These are phyloP conservation scores for Malus domestica DNA, from an alignment of 306 rosid genomes.

Conservation along the genomic window ASM211411v1 NC_041798.1:8522501-8523000, in stretches of 20 bases:
- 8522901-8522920: slow-evolving; percentile 64
- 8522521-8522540: slow-evolving; percentile 6
- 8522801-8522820: slow-evolving; percentile 25
- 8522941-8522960: slow-evolving; percentile 58
- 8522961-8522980: slow-evolving; percentile 39
- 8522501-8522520: background rate
- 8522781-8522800: slow-evolving; percentile 20
- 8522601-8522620: background rate
- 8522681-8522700: slow-evolving; percentile 31
- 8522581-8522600: background rate
- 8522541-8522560: slow-evolving; percentile 33
- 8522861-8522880: slow-evolving; percentile 75
- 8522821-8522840: background rate
- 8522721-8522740: slow-evolving; percentile 97
- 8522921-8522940: slow-evolving; percentile 53
- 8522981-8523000: background rate
- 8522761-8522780: slow-evolving; percentile 81
- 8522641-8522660: slow-evolving; percentile 63
- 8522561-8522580: slow-evolving; percentile 9
- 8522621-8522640: slow-evolving; percentile 21
- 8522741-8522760: slow-evolving; percentile 99
- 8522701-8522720: slow-evolving; percentile 48
- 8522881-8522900: slow-evolving; percentile 79
- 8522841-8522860: slow-evolving; percentile 15
- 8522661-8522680: slow-evolving; percentile 29